phyloP scores from a whole-genome alignment of 495 filamentous ascomycete genomes.

The Aspergillus ellipticus region DNA sequence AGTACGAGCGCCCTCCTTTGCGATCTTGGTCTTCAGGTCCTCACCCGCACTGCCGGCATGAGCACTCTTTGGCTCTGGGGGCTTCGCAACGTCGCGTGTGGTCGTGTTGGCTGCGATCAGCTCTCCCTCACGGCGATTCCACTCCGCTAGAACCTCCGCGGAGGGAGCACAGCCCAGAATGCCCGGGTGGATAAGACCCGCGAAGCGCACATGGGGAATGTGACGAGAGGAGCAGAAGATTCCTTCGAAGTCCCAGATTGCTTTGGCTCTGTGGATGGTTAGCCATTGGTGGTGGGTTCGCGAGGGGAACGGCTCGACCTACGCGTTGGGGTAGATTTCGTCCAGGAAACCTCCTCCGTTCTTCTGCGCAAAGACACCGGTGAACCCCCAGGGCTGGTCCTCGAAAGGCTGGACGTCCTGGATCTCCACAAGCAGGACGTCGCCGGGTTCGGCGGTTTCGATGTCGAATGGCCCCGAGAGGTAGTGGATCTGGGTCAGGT shows the following conservation, averaged over 20 bases:
- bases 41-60: constrained; percentile 67
- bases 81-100: constrained; percentile 74
- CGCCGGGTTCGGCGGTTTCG: constrained; percentile 80
- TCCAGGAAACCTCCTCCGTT: constrained; percentile 94
- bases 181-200: constrained; percentile 91
- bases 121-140: constrained; percentile 79
- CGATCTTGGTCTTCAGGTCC: constrained; percentile 68
- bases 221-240: constrained; percentile 90
- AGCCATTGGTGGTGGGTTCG: not conserved
- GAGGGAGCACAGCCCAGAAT: constrained; percentile 91
- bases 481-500: constrained; percentile 82
- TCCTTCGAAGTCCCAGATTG: constrained; percentile 97
- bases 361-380: constrained; percentile 73
- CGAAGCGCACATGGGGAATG: constrained; percentile 83
- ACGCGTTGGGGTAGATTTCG: constrained; percentile 82
- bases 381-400: constrained; percentile 89
- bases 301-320: constrained; percentile 13
- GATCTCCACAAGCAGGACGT: constrained; percentile 86
- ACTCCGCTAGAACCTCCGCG: constrained; percentile 60
- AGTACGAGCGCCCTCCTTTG: constrained; percentile 80
- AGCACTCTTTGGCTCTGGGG: constrained; percentile 65
- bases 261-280: constrained; percentile 61
- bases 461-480: constrained; percentile 90
- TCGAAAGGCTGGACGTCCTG: constrained; percentile 93
- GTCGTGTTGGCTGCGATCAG: constrained; percentile 64